Percentiles rank a stretch among this genome's conserved stretches.
Evolutionary conservation across 2,329 filamentous ascomycete species (phyloP).

Genomic region (Pseudopyricularia cyperi): DNA sequence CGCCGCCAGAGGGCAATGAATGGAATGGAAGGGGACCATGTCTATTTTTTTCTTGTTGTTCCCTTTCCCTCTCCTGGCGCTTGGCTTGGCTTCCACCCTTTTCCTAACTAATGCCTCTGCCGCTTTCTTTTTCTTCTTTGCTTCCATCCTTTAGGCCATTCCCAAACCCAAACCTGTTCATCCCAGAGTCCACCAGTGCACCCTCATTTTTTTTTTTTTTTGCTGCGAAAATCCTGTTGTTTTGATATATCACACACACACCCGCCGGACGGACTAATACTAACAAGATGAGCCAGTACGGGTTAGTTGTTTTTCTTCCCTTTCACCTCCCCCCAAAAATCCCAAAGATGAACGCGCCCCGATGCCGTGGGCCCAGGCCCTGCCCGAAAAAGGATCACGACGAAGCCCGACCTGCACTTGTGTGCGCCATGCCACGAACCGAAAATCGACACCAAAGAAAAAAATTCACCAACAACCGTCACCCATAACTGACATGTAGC

Average conservation of each 20-base stretch:
- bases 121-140: not conserved
- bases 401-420: not conserved
- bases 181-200: not conserved
- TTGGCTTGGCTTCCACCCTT: too few species aligned
- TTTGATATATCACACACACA: not conserved
- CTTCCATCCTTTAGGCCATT: not conserved
- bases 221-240: too few species aligned
- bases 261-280: slow-evolving; percentile 8
- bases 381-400: too few species aligned
- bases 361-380: too few species aligned
- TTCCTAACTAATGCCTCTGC: not conserved
- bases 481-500: slow-evolving; percentile 16
- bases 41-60: too few species aligned
- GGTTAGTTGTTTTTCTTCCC: slow-evolving; percentile 26
- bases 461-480: not conserved
- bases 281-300: slow-evolving; percentile 37
- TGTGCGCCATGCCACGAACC: not conserved
- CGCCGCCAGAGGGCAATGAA: too few species aligned
- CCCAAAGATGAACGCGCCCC: not conserved
- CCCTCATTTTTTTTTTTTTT: not conserved
- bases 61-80: too few species aligned
- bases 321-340: not conserved
- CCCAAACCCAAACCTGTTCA: not conserved
- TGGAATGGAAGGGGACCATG: too few species aligned
- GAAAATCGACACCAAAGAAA: not conserved